These are phyloP conservation scores for Fabrea salina DNA, from an alignment of 169 alveolate species.

Conservation along the genomic window DNA sequence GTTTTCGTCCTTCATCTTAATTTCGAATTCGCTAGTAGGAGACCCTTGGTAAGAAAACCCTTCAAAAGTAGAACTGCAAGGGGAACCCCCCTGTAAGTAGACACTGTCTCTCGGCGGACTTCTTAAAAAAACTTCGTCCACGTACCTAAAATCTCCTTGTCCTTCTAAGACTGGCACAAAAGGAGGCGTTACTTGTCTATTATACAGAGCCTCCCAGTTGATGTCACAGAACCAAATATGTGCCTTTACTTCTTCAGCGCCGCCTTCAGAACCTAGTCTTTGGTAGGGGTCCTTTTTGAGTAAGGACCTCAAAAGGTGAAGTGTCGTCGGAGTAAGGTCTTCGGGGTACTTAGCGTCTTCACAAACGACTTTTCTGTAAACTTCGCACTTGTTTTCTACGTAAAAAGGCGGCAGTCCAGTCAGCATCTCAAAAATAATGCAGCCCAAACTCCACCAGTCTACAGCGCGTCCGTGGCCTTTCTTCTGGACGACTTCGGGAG, in stretches of 20 bases:
- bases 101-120: not conserved
- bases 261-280: slow-evolving; percentile 39
- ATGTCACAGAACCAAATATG: slow-evolving; percentile 74
- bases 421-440: slow-evolving; percentile 80
- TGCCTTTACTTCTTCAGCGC: slow-evolving; percentile 67
- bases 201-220: slow-evolving; percentile 61
- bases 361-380: slow-evolving; percentile 68
- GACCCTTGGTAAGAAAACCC: slow-evolving; percentile 10
- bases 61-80: not conserved
- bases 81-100: too few species aligned
- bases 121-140: not conserved
- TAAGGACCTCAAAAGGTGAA: slow-evolving; percentile 33
- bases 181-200: slow-evolving; percentile 62
- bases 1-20: too few species aligned
- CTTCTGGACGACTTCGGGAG: slow-evolving; percentile 81
- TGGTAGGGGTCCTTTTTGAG: not conserved
- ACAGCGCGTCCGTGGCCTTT: slow-evolving; percentile 80
- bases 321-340: too few species aligned
- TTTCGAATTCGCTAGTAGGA: too few species aligned
- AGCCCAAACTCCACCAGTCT: slow-evolving; percentile 87
- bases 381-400: slow-evolving; percentile 49
- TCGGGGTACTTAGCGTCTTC: slow-evolving; percentile 60
- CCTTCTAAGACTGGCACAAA: slow-evolving; percentile 50
- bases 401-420: slow-evolving; percentile 86
- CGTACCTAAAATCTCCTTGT: not conserved